A percentile compares a stretch with the other conserved stretches of the same genome.
phyloP scores from a whole-genome alignment of 176 grass and related monocot species.

The Saccharum officinarum region DNA sequence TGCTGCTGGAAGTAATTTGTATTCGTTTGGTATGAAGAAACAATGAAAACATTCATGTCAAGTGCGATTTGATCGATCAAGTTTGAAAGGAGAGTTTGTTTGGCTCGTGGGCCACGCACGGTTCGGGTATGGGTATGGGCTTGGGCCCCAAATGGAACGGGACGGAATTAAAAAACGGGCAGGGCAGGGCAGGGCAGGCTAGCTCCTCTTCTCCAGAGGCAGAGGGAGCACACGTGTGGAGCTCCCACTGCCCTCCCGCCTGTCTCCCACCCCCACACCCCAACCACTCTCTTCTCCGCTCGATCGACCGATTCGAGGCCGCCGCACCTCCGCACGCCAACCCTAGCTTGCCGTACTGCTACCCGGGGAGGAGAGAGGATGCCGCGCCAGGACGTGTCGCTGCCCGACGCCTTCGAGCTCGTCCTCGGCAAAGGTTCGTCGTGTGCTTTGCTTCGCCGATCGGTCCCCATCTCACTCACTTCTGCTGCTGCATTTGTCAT shows the following conservation, averaged over 20 bases:
- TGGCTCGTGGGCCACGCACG: neutral
- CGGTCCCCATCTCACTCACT: neutral
- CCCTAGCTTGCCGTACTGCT: neutral
- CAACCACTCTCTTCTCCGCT: neutral
- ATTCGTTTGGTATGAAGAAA: neutral
- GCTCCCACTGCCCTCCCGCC: conserved; percentile 6
- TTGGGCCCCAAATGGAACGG: neutral
- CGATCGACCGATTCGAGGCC: neutral
- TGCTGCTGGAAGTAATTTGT: neutral
- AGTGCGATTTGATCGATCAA: too few species aligned
- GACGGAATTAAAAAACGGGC: neutral
- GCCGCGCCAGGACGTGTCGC: neutral
- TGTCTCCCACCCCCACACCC: neutral
- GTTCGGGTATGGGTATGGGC: neutral
- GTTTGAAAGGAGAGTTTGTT: neutral
- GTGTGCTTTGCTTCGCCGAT: neutral
- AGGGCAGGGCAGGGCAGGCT: neutral
- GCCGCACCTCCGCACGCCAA: neutral
- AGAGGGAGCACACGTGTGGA: neutral
- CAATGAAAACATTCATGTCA: neutral
- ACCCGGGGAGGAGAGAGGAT: neutral
- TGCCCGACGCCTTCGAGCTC: neutral
- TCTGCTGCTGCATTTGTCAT: neutral
- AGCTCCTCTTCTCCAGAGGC: too few species aligned
- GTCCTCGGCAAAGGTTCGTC: conserved; percentile 25